phyloP scores from a whole-genome alignment of 805 yeast genomes.

The Torulaspora franciscae region DNA sequence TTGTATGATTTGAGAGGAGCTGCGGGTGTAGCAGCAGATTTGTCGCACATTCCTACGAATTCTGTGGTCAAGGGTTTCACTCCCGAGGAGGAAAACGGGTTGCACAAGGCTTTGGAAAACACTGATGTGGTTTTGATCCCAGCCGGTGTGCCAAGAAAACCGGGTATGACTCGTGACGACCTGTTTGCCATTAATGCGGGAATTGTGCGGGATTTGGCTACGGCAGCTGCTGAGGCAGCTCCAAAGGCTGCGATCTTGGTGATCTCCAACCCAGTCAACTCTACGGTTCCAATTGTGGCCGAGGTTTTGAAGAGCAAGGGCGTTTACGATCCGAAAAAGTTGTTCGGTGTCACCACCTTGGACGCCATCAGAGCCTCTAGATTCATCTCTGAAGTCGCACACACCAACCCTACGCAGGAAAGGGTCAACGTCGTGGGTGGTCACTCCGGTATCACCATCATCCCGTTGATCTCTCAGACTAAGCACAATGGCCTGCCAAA shows the following conservation, averaged over 20 bases:
- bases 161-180: slow-evolving; percentile 98
- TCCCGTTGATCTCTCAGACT: slow-evolving; percentile 85
- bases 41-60: slow-evolving; percentile 90
- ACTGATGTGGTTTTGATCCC: slow-evolving; percentile 83
- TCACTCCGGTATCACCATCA: slow-evolving; percentile 95
- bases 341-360: slow-evolving; percentile 94
- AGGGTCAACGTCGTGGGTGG: slow-evolving; percentile 90
- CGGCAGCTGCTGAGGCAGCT: slow-evolving; percentile 71
- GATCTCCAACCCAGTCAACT: slow-evolving; percentile 94
- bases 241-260: slow-evolving; percentile 81
- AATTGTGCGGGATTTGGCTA: slow-evolving; percentile 88
- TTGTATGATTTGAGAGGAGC: slow-evolving; percentile 88
- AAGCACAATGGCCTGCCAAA: slow-evolving; percentile 56
- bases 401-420: slow-evolving; percentile 70
- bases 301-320: slow-evolving; percentile 83
- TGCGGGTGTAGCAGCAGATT: slow-evolving; percentile 95
- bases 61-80: slow-evolving; percentile 83
- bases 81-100: slow-evolving; percentile 68
- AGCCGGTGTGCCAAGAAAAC: slow-evolving; percentile 98
- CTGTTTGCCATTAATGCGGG: slow-evolving; percentile 94
- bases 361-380: slow-evolving; percentile 87
- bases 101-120: slow-evolving; percentile 65
- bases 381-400: slow-evolving; percentile 53
- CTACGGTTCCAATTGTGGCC: slow-evolving; percentile 94
- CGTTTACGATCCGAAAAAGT: slow-evolving; percentile 84